A percentile compares a stretch with the other conserved stretches of the same genome.
Conservation (phyloP, 148 eudicot genomes). For the Chenopodium quinoa region DNA sequence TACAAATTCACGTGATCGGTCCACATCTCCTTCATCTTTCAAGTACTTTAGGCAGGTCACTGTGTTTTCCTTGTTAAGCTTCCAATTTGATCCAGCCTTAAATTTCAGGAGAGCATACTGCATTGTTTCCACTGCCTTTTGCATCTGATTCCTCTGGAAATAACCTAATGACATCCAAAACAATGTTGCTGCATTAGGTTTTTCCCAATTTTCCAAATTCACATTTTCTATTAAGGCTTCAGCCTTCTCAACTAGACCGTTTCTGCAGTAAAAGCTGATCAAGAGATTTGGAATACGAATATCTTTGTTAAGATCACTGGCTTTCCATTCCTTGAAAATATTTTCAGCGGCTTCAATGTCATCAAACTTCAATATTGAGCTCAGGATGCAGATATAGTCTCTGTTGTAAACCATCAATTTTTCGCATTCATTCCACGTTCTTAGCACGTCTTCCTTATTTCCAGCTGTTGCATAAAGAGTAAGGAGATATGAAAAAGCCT, state of each 20-base stretch:
- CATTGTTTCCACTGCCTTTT: slow-evolving; percentile 40
- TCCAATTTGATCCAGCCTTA: slow-evolving; percentile 18
- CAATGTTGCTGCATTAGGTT: slow-evolving; percentile 33
- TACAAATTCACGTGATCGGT: slow-evolving; percentile 17
- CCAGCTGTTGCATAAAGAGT: slow-evolving; percentile 38
- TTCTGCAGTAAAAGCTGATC: slow-evolving; percentile 35
- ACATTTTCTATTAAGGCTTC: slow-evolving; percentile 33
- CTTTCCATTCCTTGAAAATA: slow-evolving; percentile 46
- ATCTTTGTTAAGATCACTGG: slow-evolving; percentile 28
- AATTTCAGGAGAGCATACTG: slow-evolving; percentile 20
- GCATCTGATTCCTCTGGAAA: slow-evolving; percentile 29
- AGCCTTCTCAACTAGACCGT: slow-evolving; percentile 44
- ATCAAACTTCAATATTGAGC: slow-evolving; percentile 38
- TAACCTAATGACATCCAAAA: slow-evolving; percentile 37
- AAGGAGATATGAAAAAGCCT: slow-evolving; percentile 28
- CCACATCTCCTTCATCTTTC: slow-evolving; percentile 34
- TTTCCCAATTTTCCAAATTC: slow-evolving; percentile 31
- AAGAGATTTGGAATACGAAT: slow-evolving; percentile 37
- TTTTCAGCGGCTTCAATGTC: slow-evolving; percentile 43
- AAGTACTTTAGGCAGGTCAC: slow-evolving; percentile 33
- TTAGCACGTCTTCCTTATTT: slow-evolving; percentile 42
- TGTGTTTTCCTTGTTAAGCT: slow-evolving; percentile 18
- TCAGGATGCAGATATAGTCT: slow-evolving; percentile 36
- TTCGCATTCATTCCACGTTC: slow-evolving; percentile 43
- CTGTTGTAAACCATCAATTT: slow-evolving; percentile 25